These are phyloP conservation scores for Senna siamea DNA, from an alignment of 306 rosid species.

Conservation along the genomic window DNA sequence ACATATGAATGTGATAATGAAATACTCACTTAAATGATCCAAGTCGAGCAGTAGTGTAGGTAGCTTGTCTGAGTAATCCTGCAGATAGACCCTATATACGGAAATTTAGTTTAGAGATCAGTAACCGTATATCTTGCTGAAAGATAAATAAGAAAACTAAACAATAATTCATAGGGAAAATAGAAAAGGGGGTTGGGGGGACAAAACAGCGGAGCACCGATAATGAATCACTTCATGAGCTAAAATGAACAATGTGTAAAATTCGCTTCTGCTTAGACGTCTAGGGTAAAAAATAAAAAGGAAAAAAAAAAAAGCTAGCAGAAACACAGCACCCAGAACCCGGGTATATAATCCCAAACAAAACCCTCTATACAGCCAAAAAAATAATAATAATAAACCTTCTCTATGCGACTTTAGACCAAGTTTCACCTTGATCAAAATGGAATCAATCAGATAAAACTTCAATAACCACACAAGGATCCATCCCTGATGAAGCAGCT, in stretches of 20 bases:
- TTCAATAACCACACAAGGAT: slow-evolving; percentile 12
- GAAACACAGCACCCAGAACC: slow-evolving; percentile 19
- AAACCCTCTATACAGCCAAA: not conserved
- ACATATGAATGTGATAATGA: not conserved
- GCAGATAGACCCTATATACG: slow-evolving; percentile 89
- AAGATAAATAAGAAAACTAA: slow-evolving; percentile 8
- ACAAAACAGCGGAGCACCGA: slow-evolving; percentile 7
- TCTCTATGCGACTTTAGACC: slow-evolving; percentile 17
- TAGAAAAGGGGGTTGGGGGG: not conserved
- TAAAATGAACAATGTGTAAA: slow-evolving; percentile 8
- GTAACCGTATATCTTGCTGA: slow-evolving; percentile 11
- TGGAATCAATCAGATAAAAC: not conserved
- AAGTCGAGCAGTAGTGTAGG: slow-evolving; percentile 97
- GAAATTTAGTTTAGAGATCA: slow-evolving; percentile 33
- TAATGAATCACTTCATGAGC: slow-evolving; percentile 12
- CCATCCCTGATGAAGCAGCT: slow-evolving; percentile 25
- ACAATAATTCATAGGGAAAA: not conserved
- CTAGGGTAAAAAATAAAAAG: not conserved
- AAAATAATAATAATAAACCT: too few relatives aligned
- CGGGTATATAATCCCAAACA: not conserved
- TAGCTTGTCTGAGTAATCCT: slow-evolving; percentile 95
- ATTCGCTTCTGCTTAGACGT: not conserved
- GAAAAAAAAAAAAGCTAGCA: not conserved
- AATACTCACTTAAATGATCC: slow-evolving; percentile 85
- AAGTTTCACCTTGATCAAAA: slow-evolving; percentile 6